Evolutionary conservation across 352 stramenopile species (phyloP).

Genomic region (Globisporangium rhizosaccharum): DNA sequence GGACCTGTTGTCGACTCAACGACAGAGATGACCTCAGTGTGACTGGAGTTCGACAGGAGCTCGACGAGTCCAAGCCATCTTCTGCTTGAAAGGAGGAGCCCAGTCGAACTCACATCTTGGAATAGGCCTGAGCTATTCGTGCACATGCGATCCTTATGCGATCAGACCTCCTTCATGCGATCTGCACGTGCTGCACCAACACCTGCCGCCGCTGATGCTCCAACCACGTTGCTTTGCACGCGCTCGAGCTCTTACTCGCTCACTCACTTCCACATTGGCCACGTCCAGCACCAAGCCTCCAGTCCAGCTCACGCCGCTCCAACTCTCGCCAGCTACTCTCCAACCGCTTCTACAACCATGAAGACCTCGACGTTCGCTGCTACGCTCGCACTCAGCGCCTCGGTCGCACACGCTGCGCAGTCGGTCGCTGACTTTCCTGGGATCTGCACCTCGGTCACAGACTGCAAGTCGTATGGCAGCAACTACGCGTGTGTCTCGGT

Average conservation of each 20-base stretch:
- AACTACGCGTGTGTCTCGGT: conserved; percentile 73
- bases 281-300: not conserved
- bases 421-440: conserved; percentile 47
- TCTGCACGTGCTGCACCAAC: no score
- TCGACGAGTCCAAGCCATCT: no score
- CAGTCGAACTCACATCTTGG: no score
- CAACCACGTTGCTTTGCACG: no score
- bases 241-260: not conserved
- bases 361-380: conserved; percentile 11
- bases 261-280: not conserved
- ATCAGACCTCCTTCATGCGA: no score
- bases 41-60: no score
- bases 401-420: conserved; percentile 10
- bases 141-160: no score
- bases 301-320: not conserved
- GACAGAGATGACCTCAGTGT: no score
- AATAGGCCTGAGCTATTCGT: no score
- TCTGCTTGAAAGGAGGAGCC: no score
- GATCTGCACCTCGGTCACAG: conserved; percentile 35
- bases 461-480: conserved; percentile 50
- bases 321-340: not conserved
- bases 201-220: no score
- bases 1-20: no score
- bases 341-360: not conserved
- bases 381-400: conserved; percentile 7